Evolutionary conservation across 257 asterid genomes (phyloP).

Genomic region (Oldenlandia corymbosa): DNA sequence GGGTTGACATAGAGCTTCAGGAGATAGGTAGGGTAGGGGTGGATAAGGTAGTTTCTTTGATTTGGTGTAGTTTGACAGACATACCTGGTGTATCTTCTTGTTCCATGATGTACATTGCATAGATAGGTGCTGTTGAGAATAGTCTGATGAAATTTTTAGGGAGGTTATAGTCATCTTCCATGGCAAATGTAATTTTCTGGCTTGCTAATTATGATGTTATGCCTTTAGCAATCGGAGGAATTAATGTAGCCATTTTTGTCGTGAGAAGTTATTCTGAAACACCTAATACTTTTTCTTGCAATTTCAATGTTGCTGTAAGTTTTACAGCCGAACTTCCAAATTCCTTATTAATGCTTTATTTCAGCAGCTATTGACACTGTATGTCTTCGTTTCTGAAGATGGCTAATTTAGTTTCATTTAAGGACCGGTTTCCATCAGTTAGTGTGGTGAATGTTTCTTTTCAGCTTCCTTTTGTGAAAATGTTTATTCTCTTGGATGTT

Average conservation of each 20-base stretch:
- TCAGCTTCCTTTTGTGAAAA: background rate
- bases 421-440: no score
- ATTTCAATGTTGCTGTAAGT: background rate
- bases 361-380: background rate
- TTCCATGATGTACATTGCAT: conserved; percentile 51
- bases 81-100: conserved; percentile 34
- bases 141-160: conserved; percentile 35
- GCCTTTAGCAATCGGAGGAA: conserved; percentile 22
- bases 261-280: conserved; percentile 4
- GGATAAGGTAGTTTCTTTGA: conserved; percentile 46
- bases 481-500: background rate
- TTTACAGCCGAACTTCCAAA: background rate
- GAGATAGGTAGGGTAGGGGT: conserved; percentile 34
- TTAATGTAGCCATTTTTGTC: conserved; percentile 16
- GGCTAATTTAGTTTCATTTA: no score
- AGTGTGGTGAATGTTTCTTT: background rate
- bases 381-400: background rate
- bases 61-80: conserved; percentile 34
- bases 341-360: background rate
- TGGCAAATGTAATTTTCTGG: conserved; percentile 26
- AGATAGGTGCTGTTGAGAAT: conserved; percentile 35
- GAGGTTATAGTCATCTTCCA: conserved; percentile 19
- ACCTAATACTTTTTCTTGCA: no score
- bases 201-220: conserved; percentile 19
- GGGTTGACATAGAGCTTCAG: conserved; percentile 14